phyloP scores from a whole-genome alignment of 805 yeast genomes.

The Barnettozyma vustinii region DNA sequence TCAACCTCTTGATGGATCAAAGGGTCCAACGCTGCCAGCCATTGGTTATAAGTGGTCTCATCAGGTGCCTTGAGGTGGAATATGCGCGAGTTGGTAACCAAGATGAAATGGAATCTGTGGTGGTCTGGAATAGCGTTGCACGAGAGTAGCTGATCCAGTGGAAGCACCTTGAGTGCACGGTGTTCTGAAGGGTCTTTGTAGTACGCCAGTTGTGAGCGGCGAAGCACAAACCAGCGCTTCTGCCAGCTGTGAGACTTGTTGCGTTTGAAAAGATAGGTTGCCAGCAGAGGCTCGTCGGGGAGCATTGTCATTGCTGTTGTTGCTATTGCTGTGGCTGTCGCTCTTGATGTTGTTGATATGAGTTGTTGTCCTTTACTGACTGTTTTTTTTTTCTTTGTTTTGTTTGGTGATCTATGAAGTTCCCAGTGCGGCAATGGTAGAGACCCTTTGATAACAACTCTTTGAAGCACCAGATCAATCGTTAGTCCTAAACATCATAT shows the following conservation, averaged over 20 bases:
- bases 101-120: constrained; percentile 18
- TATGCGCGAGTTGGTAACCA: constrained; percentile 19
- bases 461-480: too few species aligned
- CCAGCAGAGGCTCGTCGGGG: constrained; percentile 18
- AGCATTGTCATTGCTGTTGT: neutral
- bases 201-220: constrained; percentile 34
- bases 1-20: constrained; percentile 15
- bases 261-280: constrained; percentile 30
- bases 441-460: too few species aligned
- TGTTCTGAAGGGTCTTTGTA: constrained; percentile 35
- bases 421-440: too few species aligned
- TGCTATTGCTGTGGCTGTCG: too few species aligned
- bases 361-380: neutral
- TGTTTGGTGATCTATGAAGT: neutral
- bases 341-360: too few species aligned
- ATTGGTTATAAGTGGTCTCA: constrained; percentile 16
- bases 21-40: constrained; percentile 15
- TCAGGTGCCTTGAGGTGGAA: constrained; percentile 20
- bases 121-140: constrained; percentile 19
- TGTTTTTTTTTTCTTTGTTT: neutral
- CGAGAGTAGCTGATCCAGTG: constrained; percentile 14
- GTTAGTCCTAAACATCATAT: too few species aligned
- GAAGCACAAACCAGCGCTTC: constrained; percentile 34
- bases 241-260: constrained; percentile 34
- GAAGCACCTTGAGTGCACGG: constrained; percentile 32